A percentile compares a stretch with the other conserved stretches of the same genome.
These are phyloP conservation scores for Rhodofomes roseus DNA, from an alignment of 1,284 basidiomycete genomes.

Conservation along the genomic window DNA sequence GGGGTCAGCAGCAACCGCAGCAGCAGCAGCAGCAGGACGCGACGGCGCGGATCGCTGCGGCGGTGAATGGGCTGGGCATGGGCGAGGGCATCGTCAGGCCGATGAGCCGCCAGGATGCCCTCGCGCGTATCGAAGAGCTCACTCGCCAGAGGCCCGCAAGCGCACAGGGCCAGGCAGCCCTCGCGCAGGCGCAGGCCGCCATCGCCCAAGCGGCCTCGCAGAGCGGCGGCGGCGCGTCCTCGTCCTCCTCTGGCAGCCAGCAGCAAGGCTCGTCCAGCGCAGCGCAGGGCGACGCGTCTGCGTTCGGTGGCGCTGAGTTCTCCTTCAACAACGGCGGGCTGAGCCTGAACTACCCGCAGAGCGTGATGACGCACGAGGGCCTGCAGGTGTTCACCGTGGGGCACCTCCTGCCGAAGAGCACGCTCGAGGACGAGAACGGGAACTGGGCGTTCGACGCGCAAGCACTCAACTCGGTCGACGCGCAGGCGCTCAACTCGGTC, in stretches of 20 bases:
- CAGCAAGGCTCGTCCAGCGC: slow-evolving; percentile 5
- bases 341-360: slow-evolving; percentile 17
- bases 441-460: slow-evolving; percentile 53
- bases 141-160: slow-evolving; percentile 38
- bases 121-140: slow-evolving; percentile 50
- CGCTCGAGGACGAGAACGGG: slow-evolving; percentile 48
- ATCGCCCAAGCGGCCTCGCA: neutral
- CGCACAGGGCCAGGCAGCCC: slow-evolving; percentile 19
- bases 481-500: slow-evolving; percentile 26
- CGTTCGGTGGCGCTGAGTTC: slow-evolving; percentile 26
- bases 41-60: slow-evolving; percentile 29
- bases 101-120: slow-evolving; percentile 41
- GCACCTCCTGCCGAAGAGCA: slow-evolving; percentile 63
- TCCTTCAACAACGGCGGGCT: neutral
- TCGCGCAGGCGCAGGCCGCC: slow-evolving; percentile 7
- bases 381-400: slow-evolving; percentile 82
- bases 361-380: slow-evolving; percentile 49
- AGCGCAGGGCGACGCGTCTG: slow-evolving; percentile 3
- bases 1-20: slow-evolving; percentile 5
- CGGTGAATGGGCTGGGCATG: slow-evolving; percentile 28
- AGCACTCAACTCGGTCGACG: slow-evolving; percentile 30
- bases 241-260: slow-evolving; percentile 8
- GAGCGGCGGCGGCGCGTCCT: neutral
- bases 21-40: slow-evolving; percentile 14
- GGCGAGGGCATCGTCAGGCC: slow-evolving; percentile 26